A percentile compares a stretch with the other conserved stretches of the same genome.
These are phyloP conservation scores for Neurospora intermedia DNA, from an alignment of 495 filamentous ascomycete species.

Conservation along the genomic window DNA sequence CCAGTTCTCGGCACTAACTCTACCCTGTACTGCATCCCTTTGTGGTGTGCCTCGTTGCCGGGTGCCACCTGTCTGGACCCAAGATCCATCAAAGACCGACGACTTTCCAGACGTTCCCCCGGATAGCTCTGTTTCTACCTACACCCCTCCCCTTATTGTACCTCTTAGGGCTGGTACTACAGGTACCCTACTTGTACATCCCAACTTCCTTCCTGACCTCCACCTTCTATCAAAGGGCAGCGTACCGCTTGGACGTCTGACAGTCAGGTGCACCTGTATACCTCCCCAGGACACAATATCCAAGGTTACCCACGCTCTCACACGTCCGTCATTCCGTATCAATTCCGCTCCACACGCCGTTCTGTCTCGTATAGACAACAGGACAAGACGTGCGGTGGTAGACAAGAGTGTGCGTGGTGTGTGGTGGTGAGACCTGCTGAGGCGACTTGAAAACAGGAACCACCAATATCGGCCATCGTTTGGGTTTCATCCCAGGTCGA, in stretches of 20 bases:
- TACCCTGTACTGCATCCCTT: not conserved
- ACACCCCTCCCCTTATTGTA: not conserved
- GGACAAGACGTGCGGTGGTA: not conserved
- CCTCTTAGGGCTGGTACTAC: not conserved
- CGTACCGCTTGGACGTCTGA: not conserved
- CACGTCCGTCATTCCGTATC: not conserved
- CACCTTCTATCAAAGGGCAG: not conserved
- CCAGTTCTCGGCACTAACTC: slow-evolving; percentile 2
- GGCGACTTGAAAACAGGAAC: not conserved
- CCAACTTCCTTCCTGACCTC: not conserved
- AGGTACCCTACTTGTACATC: not conserved
- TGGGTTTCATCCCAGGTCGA: not conserved
- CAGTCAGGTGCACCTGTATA: not conserved
- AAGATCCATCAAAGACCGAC: slow-evolving; percentile 3
- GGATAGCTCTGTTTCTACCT: not conserved
- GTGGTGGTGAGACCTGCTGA: not conserved
- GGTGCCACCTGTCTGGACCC: slow-evolving; percentile 8
- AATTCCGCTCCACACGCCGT: not conserved
- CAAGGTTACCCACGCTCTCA: not conserved
- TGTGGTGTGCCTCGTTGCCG: slow-evolving; percentile 2
- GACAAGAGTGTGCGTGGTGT: not conserved
- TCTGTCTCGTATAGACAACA: not conserved
- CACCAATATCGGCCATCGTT: not conserved
- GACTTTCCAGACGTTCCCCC: not conserved
- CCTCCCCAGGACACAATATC: not conserved